Base-by-base conservation (phyloP, 176 grass and related monocot species). In the Aegilops umbellulata region DNA sequence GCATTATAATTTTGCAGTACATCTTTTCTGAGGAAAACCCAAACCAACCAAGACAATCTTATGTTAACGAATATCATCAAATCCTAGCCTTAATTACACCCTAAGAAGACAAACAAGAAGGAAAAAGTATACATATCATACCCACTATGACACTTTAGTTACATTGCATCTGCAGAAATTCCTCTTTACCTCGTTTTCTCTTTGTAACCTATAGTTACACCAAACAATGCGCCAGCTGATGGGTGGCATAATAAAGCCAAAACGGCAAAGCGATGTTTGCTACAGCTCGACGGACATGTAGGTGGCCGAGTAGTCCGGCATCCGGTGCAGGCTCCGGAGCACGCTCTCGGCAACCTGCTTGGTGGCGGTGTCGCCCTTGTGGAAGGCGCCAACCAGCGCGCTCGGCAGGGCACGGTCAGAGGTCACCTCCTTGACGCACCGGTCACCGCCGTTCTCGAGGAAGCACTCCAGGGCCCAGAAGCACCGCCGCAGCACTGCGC, bases 401-500 rank as follows among this genome's bases (percentile, higher is more conserved):
- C 80, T 65, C 27, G 94, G 92, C 82, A 99, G 87, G 60, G 80
- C 80, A 9, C 94, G 87, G 25, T 99, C 90, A 1, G 69, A 27
- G 39, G 77, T 94, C 47, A 99, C 91, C 5, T 91, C 92, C 35
- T 71, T 87, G 15, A 88, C 51, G 55, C 81, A 86, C 42, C 86
- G 86, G 25, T 96, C 92, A 5, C 79, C 47, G 36, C 97, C 94
- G 42, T 89, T 90, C 68, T 69, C 53, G 31, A 99, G 78, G 71
- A 95, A 94, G 83, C 81, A 89, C 69, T 99, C 94, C 46, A 99
- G 78, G 58, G 87, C 81, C 97, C 94, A 99, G 76, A 99, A 94
- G 67, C 88, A 85, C 83, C 88, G 84, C 83, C 89, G 86, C 58
- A 87, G 68, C 74, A 94, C 73, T 26, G 25, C 31, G 7, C 80